A percentile compares a stretch with the other conserved stretches of the same genome.
Conservation (phyloP, 805 yeast species). For the Ogataea paraovalis region DNA sequence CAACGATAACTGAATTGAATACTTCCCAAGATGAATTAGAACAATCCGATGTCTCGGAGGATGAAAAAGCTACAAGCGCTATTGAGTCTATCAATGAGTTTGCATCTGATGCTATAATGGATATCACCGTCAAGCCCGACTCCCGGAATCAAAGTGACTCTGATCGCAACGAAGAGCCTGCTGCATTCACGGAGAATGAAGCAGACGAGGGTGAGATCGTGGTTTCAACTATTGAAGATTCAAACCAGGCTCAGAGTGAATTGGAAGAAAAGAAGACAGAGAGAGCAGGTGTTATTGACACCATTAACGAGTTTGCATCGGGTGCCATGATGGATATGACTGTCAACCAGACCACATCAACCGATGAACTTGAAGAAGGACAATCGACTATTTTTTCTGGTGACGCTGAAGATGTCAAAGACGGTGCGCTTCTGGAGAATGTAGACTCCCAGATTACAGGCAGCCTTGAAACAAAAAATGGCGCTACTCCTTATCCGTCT, state of each 20-base stretch:
- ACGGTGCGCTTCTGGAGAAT: neutral
- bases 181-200: neutral
- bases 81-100: conserved; percentile 5
- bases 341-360: neutral
- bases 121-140: conserved; percentile 4
- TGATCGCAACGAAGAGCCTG: neutral
- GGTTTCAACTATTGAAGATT: too few species aligned
- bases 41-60: neutral
- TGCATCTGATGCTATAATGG: conserved; percentile 14
- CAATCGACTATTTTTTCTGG: neutral
- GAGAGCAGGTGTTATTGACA: neutral
- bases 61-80: neutral
- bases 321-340: conserved; percentile 1
- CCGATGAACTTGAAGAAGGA: neutral
- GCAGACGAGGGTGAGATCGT: too few species aligned
- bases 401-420: neutral
- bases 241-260: neutral
- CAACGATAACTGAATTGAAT: too few species aligned
- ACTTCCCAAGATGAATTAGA: too few species aligned
- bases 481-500: neutral
- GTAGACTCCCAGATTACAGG: too few species aligned
- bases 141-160: neutral
- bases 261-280: neutral
- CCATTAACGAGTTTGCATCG: neutral
- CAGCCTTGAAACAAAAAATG: too few species aligned